Evolutionary conservation across 1,284 basidiomycete genomes (phyloP), one percentile per base, ranked within the genome.

Genomic region (Ustilago hordei): DNA sequence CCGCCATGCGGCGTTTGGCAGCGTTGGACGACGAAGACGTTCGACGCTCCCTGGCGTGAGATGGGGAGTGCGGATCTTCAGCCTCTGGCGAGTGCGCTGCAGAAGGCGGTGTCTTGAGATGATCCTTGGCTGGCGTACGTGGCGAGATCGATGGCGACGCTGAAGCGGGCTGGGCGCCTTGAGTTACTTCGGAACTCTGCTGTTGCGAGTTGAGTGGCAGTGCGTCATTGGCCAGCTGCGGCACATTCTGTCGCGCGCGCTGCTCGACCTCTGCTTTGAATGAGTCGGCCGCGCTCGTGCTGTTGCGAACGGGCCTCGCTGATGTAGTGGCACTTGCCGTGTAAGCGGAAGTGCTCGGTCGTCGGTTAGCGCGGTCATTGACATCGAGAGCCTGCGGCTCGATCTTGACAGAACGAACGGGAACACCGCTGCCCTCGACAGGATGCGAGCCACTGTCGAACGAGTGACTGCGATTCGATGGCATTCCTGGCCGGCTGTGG

Each of bases 391-490:
- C 56, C 31, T 86, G 84, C 0, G 75, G 61, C 39, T 85, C 85
- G 28, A 87, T 74, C 64, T 83, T 86, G 60, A 84, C 83, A 11
- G 87, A 85, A 28, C 85, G 81, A 12, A 88, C 79, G 0, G 87
- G 87, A 41, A 84, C 85, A 2, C 80, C 83, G 8, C 85, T 86
- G 53, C 87, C 87, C 5, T 86, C 83, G 12, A 88, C 85, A 8
- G 81, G 82, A 76, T 71, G 69, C 34, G 61, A 36, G 38, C 78
- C 79, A 32, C 63, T 66, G 50, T 80, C 75, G n/a, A 67, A 74
- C 38, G 71, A 74, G 12, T 65, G 57, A 8, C 57, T 64, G 8
- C 69, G 75, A n/a, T 28, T 32, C 23, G 56, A 35, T 7, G 43
- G 28, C 36, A 60, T 43, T 38, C 28, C 53, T 5, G 66, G 66